Conservation (phyloP, 2,329 filamentous ascomycete genomes). For the Aspergillus sp. region DNA sequence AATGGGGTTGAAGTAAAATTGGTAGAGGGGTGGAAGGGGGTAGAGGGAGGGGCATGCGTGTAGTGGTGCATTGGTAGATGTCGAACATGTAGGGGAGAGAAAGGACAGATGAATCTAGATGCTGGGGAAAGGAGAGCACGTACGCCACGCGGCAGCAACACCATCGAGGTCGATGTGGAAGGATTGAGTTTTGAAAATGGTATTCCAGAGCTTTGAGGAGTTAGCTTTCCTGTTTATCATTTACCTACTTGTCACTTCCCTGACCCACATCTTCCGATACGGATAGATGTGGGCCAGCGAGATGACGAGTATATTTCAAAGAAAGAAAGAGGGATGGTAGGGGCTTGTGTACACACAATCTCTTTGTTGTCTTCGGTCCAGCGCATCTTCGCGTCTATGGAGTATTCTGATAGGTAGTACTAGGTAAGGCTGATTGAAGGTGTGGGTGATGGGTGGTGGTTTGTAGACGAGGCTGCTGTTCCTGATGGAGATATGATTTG, state of each 20-base stretch:
- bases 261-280: too few species aligned
- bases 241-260: too few species aligned
- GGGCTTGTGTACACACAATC: background rate
- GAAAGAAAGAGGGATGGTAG: background rate
- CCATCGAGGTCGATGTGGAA: conserved; percentile 19
- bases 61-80: too few species aligned
- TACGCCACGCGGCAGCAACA: conserved; percentile 16
- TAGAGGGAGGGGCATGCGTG: too few species aligned
- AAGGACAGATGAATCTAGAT: background rate
- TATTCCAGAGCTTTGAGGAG: conserved; percentile 21
- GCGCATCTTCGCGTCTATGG: background rate
- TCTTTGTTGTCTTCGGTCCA: conserved; percentile 16
- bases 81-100: background rate
- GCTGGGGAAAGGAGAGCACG: background rate
- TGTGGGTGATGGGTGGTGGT: background rate
- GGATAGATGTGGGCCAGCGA: too few species aligned
- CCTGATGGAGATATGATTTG: background rate
- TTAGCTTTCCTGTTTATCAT: background rate
- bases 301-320: background rate
- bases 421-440: background rate
- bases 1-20: too few species aligned
- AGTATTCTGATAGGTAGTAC: background rate
- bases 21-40: too few species aligned
- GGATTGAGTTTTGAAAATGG: conserved; percentile 21
- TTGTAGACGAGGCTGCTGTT: background rate